Conservation (phyloP, 2,329 filamentous ascomycete species). For the Penicillium sp. region DNA sequence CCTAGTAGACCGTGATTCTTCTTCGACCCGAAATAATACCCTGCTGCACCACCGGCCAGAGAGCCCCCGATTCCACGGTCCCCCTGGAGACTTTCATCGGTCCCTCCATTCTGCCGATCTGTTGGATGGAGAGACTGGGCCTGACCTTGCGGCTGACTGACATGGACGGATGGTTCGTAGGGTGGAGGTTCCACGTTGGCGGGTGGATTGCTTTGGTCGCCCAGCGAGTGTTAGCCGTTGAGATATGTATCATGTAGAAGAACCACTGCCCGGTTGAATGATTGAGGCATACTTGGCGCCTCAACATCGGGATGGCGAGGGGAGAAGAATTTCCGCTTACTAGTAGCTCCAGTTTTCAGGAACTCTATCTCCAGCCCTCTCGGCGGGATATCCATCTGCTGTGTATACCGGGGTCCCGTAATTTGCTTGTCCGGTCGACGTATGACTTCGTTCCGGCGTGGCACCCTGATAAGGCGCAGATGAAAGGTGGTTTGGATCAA, state of each 20-base stretch:
- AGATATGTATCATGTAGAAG: too few species aligned
- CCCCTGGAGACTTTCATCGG: slow-evolving; percentile 24
- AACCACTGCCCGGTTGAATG: too few species aligned
- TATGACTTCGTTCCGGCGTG: slow-evolving; percentile 38
- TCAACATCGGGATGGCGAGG: too few species aligned
- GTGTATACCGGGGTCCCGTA: slow-evolving; percentile 32
- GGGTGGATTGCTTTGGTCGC: slow-evolving; percentile 11
- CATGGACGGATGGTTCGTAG: slow-evolving; percentile 14
- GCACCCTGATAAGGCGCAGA: slow-evolving; percentile 25
- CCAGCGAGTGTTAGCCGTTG: too few species aligned
- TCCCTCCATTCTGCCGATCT: slow-evolving; percentile 9
- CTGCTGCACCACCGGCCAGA: slow-evolving; percentile 52
- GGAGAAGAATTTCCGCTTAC: slow-evolving; percentile 12
- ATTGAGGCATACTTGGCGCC: too few species aligned
- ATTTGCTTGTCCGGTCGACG: slow-evolving; percentile 36
- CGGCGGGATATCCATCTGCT: slow-evolving; percentile 43
- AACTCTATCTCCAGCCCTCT: slow-evolving; percentile 2
- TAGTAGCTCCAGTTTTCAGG: slow-evolving; percentile 31
- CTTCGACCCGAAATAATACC: slow-evolving; percentile 52
- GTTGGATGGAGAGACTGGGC: slow-evolving; percentile 8
- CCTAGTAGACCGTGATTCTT: slow-evolving; percentile 54
- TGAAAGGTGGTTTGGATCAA: slow-evolving; percentile 18
- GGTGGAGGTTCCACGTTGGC: slow-evolving; percentile 9
- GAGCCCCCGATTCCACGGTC: slow-evolving; percentile 55
- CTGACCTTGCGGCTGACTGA: slow-evolving; percentile 10